Percentiles rank a stretch among this genome's conserved stretches.
Conservation (phyloP, 139 green algal species). For the Auxenochlorella pyrenoidosa region DNA sequence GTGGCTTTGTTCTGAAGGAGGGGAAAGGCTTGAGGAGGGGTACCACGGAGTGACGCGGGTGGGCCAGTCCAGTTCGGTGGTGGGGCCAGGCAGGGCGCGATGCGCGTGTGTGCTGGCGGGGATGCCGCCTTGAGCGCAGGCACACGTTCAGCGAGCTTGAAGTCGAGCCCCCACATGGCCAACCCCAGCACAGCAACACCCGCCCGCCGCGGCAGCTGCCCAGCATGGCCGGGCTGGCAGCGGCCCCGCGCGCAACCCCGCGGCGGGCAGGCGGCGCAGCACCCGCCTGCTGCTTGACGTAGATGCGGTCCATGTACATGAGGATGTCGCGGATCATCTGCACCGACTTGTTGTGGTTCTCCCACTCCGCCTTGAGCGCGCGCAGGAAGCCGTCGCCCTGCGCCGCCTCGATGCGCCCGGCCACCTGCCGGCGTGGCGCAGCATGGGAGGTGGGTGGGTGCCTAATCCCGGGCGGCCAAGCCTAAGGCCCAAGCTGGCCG, state of each 20-base stretch:
- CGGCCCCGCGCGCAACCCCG: too few relatives aligned
- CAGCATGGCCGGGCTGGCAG: too few relatives aligned
- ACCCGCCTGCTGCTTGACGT: constrained; percentile 84
- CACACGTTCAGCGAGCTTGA: too few relatives aligned
- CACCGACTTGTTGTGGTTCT: constrained; percentile 94
- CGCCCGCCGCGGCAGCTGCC: too few relatives aligned
- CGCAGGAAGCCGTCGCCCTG: constrained; percentile 86
- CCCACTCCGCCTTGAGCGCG: constrained; percentile 89
- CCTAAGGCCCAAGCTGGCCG: too few relatives aligned
- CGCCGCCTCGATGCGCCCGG: constrained; percentile 70
- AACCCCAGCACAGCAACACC: too few relatives aligned
- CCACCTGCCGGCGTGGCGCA: constrained; percentile 53
- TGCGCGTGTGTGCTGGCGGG: too few relatives aligned
- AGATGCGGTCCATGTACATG: constrained; percentile 99
- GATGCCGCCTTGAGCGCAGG: too few relatives aligned
- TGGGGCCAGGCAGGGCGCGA: too few relatives aligned
- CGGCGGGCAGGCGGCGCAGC: too few relatives aligned
- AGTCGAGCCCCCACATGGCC: too few relatives aligned
- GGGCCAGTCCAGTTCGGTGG: too few relatives aligned
- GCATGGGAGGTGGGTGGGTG: neutral
- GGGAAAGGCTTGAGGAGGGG: neutral
- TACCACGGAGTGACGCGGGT: neutral
- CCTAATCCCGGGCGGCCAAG: neutral
- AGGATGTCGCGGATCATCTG: constrained; percentile 98
- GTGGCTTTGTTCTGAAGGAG: constrained; percentile 5